Evolutionary conservation across 2,329 filamentous ascomycete genomes (phyloP), one percentile per base, ranked within the genome.

Genomic region (Corynespora cassiicola): DNA sequence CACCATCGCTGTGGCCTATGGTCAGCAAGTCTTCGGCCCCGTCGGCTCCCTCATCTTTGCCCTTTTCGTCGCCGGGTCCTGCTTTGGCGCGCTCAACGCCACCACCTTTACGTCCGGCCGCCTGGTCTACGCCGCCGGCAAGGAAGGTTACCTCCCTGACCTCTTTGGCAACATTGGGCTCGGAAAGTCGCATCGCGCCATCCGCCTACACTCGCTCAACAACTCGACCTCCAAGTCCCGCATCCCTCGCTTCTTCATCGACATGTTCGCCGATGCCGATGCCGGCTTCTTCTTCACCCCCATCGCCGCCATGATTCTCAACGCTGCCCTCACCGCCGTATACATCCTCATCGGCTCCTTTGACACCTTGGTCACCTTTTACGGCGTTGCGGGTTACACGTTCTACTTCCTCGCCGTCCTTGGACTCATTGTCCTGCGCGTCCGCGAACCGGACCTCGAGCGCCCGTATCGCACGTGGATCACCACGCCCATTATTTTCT

Each of bases 371-470:
- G 80, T 97, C 40, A 97, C 94, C 1, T 99, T 99, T 66, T 97
- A 97, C 71, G 94, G 94, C 39, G 94, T 99, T 9, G 94, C 94
- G 0, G 91, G 91, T 10, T 99, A 99, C 67, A 89, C 89, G 0
- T 99, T 99, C 65, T 99, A 99, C 73, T 99, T 99, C 68, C 74
- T 95, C 39, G 95, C 92, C 0, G 94, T 99, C 0, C 80, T 99
- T 0, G 94, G 94, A 1, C 78, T 99, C 31, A 96, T 99, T 46
- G 81, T 99, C 35, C 76, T 99, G 39, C 80, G 94, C 19, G 89
- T 97, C 19, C 81, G 81, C 47, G 94, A 99, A 68, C 94, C 94
- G 4, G 77, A 85, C 47, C 78, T 99, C 29, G 90, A 96, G 66
- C 75, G 94, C 17, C 92, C 94, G 1, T 99, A 99, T 71, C 86